Conservation (phyloP, 2,329 filamentous ascomycete species). For the Endocalyx cinctus region DNA sequence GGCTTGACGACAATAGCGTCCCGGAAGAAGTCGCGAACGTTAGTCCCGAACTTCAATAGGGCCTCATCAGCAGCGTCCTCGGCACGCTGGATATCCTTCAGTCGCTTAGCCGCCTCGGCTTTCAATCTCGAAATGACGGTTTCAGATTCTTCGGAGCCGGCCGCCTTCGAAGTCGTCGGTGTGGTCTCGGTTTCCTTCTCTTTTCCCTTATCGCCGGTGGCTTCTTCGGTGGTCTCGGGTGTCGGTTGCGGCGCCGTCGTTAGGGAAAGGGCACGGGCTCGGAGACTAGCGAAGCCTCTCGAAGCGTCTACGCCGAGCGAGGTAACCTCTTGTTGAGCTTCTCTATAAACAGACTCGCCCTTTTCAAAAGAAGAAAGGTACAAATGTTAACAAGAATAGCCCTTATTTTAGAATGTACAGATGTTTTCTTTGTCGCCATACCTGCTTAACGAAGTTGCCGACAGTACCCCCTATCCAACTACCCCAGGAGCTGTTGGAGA, state of each 20-base stretch:
- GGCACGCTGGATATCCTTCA: conserved; percentile 85
- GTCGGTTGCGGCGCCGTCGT: conserved; percentile 34
- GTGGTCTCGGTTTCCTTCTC: conserved; percentile 42
- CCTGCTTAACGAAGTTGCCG: conserved; percentile 89
- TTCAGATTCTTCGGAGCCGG: conserved; percentile 35
- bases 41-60: conserved; percentile 83
- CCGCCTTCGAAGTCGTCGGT: conserved; percentile 6
- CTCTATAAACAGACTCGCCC: conserved; percentile 78
- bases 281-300: conserved; percentile 72
- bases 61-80: conserved; percentile 97
- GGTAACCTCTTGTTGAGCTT: conserved; percentile 79
- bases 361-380: conserved; percentile 31
- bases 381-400: too few relatives aligned
- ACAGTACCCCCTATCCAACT: conserved; percentile 82
- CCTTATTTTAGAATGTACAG: too few relatives aligned
- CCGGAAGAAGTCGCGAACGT: conserved; percentile 81
- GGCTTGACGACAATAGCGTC: conserved; percentile 88
- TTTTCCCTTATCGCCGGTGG: conserved; percentile 32
- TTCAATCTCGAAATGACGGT: conserved; percentile 73
- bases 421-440: conserved; percentile 39
- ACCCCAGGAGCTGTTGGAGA: conserved; percentile 89
- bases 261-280: conserved; percentile 70
- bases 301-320: conserved; percentile 76
- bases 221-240: conserved; percentile 21
- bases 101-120: conserved; percentile 70